Conservation (phyloP, 225 moss, liverwort and hornwort species). For the Polytrichum commune region DNA sequence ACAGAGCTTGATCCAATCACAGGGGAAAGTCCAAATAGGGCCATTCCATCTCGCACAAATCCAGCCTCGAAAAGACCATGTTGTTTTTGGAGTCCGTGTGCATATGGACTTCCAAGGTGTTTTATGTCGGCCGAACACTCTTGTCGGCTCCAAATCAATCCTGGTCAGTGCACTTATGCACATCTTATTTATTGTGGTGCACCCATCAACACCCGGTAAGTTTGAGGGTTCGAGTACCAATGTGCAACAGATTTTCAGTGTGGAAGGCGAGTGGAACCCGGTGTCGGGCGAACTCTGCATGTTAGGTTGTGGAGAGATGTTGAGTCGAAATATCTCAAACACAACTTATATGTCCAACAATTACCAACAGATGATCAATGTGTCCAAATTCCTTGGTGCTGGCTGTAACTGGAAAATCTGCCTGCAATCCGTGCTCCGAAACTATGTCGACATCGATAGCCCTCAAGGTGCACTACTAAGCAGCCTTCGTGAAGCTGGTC, state of each 20-base stretch:
- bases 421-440: neutral
- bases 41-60: too few relatives aligned
- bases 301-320: neutral
- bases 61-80: too few relatives aligned
- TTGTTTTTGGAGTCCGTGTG: neutral
- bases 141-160: neutral
- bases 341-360: too few relatives aligned
- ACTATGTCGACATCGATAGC: neutral
- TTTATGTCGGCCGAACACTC: neutral
- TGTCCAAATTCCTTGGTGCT: neutral
- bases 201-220: neutral
- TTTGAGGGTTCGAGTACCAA: too few relatives aligned
- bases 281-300: neutral
- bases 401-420: neutral
- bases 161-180: neutral
- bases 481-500: neutral
- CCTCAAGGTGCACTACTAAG: neutral
- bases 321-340: neutral
- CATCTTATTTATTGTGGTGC: neutral
- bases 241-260: neutral
- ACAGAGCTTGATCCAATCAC: too few relatives aligned
- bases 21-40: too few relatives aligned
- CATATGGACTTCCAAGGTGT: neutral
- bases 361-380: too few relatives aligned
- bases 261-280: slow-evolving; percentile 2